Base-by-base conservation (phyloP, 2,329 filamentous ascomycete genomes). In the Hypoxylon sp. region DNA sequence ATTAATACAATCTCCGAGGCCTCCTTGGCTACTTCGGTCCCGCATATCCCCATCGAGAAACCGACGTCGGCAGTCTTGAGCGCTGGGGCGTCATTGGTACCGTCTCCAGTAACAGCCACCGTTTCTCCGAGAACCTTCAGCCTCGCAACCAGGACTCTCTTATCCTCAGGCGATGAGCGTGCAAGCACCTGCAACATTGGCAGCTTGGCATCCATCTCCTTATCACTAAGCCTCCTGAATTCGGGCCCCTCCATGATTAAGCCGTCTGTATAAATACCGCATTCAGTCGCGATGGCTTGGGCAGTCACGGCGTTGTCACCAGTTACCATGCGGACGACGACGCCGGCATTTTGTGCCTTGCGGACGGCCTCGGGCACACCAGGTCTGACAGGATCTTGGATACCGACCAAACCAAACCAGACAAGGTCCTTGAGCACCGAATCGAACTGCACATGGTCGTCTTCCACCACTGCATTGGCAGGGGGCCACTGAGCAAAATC, bases 321-420 rank as follows among this genome's bases (percentile, higher is more conserved):
- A 22, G 90, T 92, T 51, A 92, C 90, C 90, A 92, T 92, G 71
- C 90, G 89, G 49, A 92, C 89, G 58, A 87, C 83, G 14, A 93
- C 90, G 57, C 90, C 90, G 16, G 91, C 91, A 24, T 82, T 83
- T 69, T 89, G 85, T 66, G 90, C 92, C 73, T 87, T 86, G 62
- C 82, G 80, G 57, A 93, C 91, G 45, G 91, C 90, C 49, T 87
- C 84, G 12, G 87, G 83, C 20, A 93, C 91, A 69, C 89, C 89
- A 4, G 85, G 83, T 59, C 91, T 83, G 16, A 93, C 85, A 32
- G 91, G 91, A 76, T 93, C 91, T 74, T 92, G 89, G 73, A 93
- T 93, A 70, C 90, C 91, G 50, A 91, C 89, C 40, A 92, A 81
- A 16, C 88, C 88, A 69, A 93, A 79, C 80, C 93, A 91, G 3